Evolutionary conservation across 2,329 filamentous ascomycete species (phyloP), one percentile per base, ranked within the genome.

Genomic region (Monilinia polystroma): DNA sequence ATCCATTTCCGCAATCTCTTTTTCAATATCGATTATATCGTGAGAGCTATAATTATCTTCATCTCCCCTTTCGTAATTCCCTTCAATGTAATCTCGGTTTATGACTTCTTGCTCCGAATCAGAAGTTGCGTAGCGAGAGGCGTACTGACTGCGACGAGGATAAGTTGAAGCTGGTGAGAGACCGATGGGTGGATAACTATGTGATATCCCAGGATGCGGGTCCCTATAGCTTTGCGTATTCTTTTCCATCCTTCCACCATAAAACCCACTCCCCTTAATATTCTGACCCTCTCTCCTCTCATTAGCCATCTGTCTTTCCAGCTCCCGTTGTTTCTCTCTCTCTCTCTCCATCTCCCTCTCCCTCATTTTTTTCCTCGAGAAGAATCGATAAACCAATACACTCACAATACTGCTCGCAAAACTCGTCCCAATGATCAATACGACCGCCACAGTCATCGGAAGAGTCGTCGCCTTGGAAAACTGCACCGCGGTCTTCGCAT

Each of bases 1-100:
- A 41, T 43, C 47, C 55, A 66, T 59, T 32, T 60, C 32, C 14
- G 54, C 63, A 32, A 66, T 60, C 45, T 66, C 55, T 23, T 45
- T 60, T 32, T 64, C 43, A 26, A 64, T 64, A 3, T 64, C 63
- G 29, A 64, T 64, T 1, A 38, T 7, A n/a, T 51, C 52, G 16
- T 26, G 41, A 2, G 14, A 51, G 16, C 26, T 23, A 5, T 64
- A 56, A 7, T 49, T 38, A 58, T 51, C 53, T 7, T 52, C 60
- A 32, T 63, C 18, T 5, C 32, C 51, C 53, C 47, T 20, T 38
- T 64, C 63, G 2, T 47, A 47, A 4, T n/a, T 18, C 8, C 41
- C 32, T 51, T 64, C 49, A 14, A 23, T 3, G 12, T 55, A 64
- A 57, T 43, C 63, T 51, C 41, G 29, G 14, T 57, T 58, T 5